Base-by-base conservation (phyloP, 2,329 filamentous ascomycete species). In the Arthrinium puccinioides region DNA sequence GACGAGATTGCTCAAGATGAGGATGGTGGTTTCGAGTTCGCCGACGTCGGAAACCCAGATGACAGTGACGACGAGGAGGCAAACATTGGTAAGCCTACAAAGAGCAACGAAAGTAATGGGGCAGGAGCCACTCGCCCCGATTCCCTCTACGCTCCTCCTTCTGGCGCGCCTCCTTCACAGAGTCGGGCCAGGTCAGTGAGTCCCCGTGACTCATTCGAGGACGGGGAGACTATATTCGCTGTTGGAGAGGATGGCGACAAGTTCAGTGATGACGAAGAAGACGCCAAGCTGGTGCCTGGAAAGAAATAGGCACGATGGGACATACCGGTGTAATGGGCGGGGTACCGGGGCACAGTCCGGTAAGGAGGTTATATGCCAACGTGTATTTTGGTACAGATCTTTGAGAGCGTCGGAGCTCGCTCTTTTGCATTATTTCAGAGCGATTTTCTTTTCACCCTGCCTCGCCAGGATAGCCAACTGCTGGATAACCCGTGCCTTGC, bases 1-100 rank as follows among this genome's bases (percentile, higher is more conserved):
- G 92, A 98, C 55, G 92, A 98, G 76, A 83, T 98, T 55, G 90
- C 92, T 3, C 92, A 97, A 74, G 92, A 98, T 53, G 92, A 98
- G 51, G 90, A 97, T 55, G 92, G 92, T 24, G 76, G 71, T 31
- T 98, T 98, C 58, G 92, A 97, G 57, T 94, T 98, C 57, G 85
- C 85, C 33, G 92, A 92, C 39, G 84, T 98, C 44, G 87, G 87
- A 36, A 85, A 87, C 35, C 75, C 76, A 4, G 79, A 79, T 37
- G 75, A 79, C 44, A 78, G 72, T 35, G 73, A 77, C 24, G 71
- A 74, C 41, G 76, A 82, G 52, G 72, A 79, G 54, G 67, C 68
- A 10, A 57, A 67, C 6, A 57, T 71, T 31, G 75, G 69, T 36
- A 59, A 58, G 41, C 42, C 46, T 10, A 43, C 62, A 29, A 54